These are phyloP conservation scores for Artemisia argyi DNA, from an alignment of 129 eudicot genomes.

Conservation along the genomic window DNA sequence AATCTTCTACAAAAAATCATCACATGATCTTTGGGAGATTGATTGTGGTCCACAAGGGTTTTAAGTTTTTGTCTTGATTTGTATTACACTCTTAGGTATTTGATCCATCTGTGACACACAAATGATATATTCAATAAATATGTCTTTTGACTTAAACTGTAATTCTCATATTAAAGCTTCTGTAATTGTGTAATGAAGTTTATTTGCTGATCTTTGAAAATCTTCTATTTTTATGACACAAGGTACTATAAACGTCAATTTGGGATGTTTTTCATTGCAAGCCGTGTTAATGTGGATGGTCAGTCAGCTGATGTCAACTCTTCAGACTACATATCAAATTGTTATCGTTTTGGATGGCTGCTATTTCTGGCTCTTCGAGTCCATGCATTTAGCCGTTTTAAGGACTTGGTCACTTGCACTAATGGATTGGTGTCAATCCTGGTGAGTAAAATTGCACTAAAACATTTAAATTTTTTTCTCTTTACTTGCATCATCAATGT, in stretches of 20 bases:
- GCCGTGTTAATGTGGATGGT: constrained; percentile 40
- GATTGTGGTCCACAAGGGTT: no score
- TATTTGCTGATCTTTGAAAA: constrained; percentile 1
- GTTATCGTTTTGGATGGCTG: constrained; percentile 89
- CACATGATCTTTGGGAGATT: no score
- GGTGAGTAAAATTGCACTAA: constrained; percentile 53
- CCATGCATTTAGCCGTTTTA: constrained; percentile 79
- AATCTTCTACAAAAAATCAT: no score
- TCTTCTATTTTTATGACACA: constrained; percentile 3
- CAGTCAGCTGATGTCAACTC: constrained; percentile 31
- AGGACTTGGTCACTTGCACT: constrained; percentile 87
- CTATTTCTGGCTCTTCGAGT: constrained; percentile 89
- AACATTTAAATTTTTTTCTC: neutral
- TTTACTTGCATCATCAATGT: neutral
- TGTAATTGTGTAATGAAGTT: neutral
- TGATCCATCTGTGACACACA: neutral
- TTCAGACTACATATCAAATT: constrained; percentile 43
- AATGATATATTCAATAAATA: neutral
- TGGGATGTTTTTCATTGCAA: constrained; percentile 43
- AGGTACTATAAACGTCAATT: constrained; percentile 80
- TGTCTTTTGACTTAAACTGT: constrained; percentile 8
- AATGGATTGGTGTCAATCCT: constrained; percentile 79
- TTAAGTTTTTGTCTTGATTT: no score
- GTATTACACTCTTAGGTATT: no score
- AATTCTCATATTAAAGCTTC: neutral